Base-by-base conservation (phyloP, 1,284 basidiomycete species). In the Sanghuangporus sanghuang region DNA sequence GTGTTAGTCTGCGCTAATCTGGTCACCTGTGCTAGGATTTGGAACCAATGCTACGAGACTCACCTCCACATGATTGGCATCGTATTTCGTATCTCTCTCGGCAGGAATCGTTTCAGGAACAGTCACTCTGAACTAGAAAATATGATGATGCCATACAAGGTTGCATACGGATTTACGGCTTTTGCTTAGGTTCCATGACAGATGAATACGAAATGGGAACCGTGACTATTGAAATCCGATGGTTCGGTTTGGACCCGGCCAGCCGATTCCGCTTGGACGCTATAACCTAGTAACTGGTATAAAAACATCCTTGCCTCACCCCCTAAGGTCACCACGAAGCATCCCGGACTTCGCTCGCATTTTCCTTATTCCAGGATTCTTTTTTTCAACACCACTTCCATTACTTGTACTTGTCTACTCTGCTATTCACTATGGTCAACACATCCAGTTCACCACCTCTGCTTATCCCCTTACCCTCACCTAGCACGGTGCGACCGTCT, bases 341-440 rank as follows among this genome's bases (percentile, higher is more conserved):
- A 27, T 35, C 40, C 42, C 18, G 16, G 39, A 36, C 39, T 62
- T 55, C 40, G 52, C 53, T 57, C 23, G 38, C 55, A 23, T 18
- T 32, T 32, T 40, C 3, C 3, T 27, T 16, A 21, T 23, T 14
- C 42, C 27, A 62, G 35, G 14, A 21, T 49, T 48, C 27, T 35
- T 42, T 42, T 42, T 39, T 50, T 5, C 57, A 58, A 14, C 27
- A 8, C 8, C 27, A 40, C 11, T 36, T 40, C 49, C 12, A 16
- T n/a, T 55, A n/a, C 27, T 36, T 23, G 32, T 35, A 12, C 3
- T 52, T 36, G 16, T 21, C 50, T 36, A 23, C 18, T 56, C 42
- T 32, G 48, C 60, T 57, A 16, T 42, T 55, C 50, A 56, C 38
- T 35, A 65, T 65, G 64, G 64, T 62, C 57, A 62, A 62, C 18